Conservation (phyloP, 495 filamentous ascomycete genomes). For the Aspergillus egyptiacus region DNA sequence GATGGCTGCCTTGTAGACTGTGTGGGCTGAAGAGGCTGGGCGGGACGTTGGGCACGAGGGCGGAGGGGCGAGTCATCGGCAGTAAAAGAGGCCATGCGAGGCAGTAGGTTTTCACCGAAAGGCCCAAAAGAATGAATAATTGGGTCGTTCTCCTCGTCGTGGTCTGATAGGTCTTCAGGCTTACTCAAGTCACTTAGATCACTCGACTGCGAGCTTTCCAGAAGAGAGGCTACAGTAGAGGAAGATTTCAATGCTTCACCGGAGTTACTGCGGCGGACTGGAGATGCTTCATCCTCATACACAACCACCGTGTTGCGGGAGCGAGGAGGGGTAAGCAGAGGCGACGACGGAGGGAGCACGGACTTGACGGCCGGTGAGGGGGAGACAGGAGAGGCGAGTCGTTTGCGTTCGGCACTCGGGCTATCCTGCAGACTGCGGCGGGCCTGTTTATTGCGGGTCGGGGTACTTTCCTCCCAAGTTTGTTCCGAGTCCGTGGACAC, state of each 20-base stretch:
- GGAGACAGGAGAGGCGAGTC: constrained; percentile 64
- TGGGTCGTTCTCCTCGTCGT: constrained; percentile 89
- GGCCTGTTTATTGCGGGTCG: constrained; percentile 27
- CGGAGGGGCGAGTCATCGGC: constrained; percentile 50
- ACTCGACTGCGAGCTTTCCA: constrained; percentile 45
- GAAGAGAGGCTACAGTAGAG: constrained; percentile 25
- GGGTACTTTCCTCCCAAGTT: constrained; percentile 58
- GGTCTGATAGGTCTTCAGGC: constrained; percentile 62
- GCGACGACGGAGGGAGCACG: constrained; percentile 40
- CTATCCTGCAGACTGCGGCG: constrained; percentile 47
- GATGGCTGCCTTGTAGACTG: constrained; percentile 34
- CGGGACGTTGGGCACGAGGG: constrained; percentile 26
- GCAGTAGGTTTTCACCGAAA: constrained; percentile 73
- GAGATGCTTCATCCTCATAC: constrained; percentile 53
- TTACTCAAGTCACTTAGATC: constrained; percentile 55
- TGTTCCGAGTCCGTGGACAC: constrained; percentile 60
- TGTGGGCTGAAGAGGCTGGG: constrained; percentile 33
- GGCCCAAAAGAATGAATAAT: constrained; percentile 86
- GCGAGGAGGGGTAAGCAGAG: constrained; percentile 35
- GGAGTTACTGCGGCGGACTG: constrained; percentile 32
- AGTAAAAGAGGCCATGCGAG: constrained; percentile 68
- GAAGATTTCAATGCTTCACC: constrained; percentile 18
- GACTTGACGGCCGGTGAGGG: constrained; percentile 58
- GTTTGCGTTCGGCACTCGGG: constrained; percentile 57
- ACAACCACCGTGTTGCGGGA: constrained; percentile 50